A percentile compares a stretch with the other conserved stretches of the same genome.
Evolutionary conservation across 2,329 filamentous ascomycete genomes (phyloP).

Genomic region (Orbilia brochopaga): DNA sequence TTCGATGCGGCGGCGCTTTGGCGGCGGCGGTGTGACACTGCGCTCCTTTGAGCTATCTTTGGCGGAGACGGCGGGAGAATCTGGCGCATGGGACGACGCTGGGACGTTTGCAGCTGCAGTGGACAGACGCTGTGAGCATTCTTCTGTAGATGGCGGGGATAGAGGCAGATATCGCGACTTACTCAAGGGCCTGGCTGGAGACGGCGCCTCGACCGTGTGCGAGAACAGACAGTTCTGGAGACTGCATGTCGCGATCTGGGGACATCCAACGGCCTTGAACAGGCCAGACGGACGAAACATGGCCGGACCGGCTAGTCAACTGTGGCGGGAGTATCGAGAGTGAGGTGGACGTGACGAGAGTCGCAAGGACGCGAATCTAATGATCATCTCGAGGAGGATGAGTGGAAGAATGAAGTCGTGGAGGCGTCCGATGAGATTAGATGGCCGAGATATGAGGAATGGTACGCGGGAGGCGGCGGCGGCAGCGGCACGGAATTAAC

Average conservation of each 20-base stretch:
- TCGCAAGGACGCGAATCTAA: constrained; percentile 34
- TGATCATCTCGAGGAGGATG: constrained; percentile 29
- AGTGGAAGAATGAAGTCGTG: constrained; percentile 10
- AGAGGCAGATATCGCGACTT: background rate
- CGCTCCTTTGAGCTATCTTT: constrained; percentile 28
- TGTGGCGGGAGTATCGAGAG: background rate
- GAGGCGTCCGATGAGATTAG: background rate
- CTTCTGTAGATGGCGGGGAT: background rate
- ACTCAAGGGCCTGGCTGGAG: constrained; percentile 4
- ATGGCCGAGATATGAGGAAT: too few species aligned
- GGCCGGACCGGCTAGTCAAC: constrained; percentile 47
- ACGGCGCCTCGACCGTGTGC: constrained; percentile 12
- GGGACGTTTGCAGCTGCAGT: too few species aligned
- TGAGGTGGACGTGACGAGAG: constrained; percentile 14
- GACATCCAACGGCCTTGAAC: constrained; percentile 37
- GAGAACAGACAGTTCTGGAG: constrained; percentile 48
- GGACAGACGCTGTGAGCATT: background rate
- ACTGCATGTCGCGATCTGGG: constrained; percentile 37
- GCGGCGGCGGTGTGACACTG: constrained; percentile 30
- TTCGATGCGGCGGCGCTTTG: constrained; percentile 40
- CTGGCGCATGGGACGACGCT: too few species aligned
- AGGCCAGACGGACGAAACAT: constrained; percentile 46
- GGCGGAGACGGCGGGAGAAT: constrained; percentile 8
- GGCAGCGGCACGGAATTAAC: background rate
- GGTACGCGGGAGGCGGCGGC: too few species aligned